Evolutionary conservation across 1,139 yeast species (phyloP), one percentile per base, ranked within the genome.

Genomic region (Lodderomyces jiufengensis): DNA sequence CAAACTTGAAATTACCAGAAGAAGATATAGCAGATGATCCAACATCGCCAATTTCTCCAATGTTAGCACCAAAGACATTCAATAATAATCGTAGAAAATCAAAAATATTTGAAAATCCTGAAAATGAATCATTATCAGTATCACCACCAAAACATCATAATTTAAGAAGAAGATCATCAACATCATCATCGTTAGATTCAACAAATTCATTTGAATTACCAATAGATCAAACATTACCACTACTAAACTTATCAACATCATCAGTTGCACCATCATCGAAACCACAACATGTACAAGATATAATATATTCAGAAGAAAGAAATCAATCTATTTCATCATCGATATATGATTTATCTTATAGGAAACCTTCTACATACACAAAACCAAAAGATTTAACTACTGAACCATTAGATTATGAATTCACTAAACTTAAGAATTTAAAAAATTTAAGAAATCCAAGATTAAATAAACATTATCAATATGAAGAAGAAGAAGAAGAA

Each of bases 151-250:
- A 18, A 12, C 24, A 24, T 13, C 11, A 20, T 7, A 9, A 29
- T 9, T 6, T 6, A 9, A 24, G 27, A 3, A 8, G 27, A 22
- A 24, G 22, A 18, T 24, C 22, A 15, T 36, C 38, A 8, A 24
- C 38, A 20, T 14, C 30, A 15, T 36, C 45, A 15, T 36, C 45
- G 4, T 11, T 34, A 2, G 30, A 40, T 11, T 38, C 45, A 7
- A 32, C 35, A 11, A 37, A 30, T 22, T 37, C 44, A 5, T 36
- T 43, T 20, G 55, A 56, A 29, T 23, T 51, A 3, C 64, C 64
- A 1, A 42, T 61, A 14, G 73, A 68, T 15, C 71, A 62, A 44
- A 61, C 66, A 2, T 51, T 67, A 21, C 76, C 75, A 9, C 50
- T 70, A 20, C 52, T 70, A 13, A 51, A 54, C 12, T 46, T 52